Percentiles rank a stretch among this genome's conserved stretches.
Conservation (phyloP, 2,329 filamentous ascomycete genomes). For the Colletotrichum eremochloae region DNA sequence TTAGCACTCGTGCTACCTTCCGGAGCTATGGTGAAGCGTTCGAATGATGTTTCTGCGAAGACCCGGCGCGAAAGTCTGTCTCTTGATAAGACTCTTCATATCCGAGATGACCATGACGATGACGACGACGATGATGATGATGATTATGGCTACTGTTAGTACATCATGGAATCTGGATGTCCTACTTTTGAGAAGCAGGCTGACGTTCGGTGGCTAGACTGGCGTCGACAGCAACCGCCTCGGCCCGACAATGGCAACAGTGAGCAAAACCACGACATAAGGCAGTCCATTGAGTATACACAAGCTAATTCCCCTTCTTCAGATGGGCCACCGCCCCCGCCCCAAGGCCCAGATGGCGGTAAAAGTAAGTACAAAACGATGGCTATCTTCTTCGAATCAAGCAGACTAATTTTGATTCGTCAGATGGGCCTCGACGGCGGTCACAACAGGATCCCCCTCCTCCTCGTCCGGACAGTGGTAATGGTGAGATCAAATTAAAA, state of each 20-base stretch:
- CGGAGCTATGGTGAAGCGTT: not conserved
- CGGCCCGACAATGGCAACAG: not conserved
- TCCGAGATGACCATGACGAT: constrained; percentile 9
- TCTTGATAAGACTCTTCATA: not conserved
- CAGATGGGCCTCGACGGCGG: not conserved
- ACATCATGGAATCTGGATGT: not conserved
- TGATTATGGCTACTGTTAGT: not conserved
- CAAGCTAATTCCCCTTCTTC: not conserved
- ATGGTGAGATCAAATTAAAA: not conserved
- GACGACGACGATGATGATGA: not conserved
- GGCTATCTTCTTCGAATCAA: not conserved
- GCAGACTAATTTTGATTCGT: not conserved
- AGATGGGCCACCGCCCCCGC: not conserved
- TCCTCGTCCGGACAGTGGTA: not conserved
- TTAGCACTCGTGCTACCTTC: constrained; percentile 16
- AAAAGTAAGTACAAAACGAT: not conserved
- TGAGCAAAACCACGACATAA: not conserved
- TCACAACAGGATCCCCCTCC: not conserved
- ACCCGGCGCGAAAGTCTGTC: not conserved
- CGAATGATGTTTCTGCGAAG: not conserved
- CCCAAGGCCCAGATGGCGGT: too few species aligned
- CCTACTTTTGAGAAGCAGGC: not conserved
- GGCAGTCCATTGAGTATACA: not conserved
- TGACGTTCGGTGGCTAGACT: not conserved
- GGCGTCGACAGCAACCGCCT: not conserved